A percentile compares a stretch with the other conserved stretches of the same genome.
Conservation (phyloP, 2,329 filamentous ascomycete species). For the Exophiala spinifera region DNA sequence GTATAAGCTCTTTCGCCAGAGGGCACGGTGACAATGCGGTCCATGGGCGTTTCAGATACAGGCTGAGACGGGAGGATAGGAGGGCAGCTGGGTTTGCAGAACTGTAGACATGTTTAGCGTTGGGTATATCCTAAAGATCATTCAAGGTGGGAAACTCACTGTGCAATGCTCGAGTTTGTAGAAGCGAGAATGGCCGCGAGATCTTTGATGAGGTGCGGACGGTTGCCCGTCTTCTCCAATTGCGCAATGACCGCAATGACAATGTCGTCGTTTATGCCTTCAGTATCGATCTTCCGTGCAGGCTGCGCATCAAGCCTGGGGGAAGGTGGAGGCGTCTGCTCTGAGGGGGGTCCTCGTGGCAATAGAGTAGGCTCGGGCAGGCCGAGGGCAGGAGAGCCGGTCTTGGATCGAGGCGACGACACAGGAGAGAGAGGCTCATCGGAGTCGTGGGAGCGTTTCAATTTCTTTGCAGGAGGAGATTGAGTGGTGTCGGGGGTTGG, state of each 20-base stretch:
- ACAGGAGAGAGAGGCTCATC: slow-evolving; percentile 32
- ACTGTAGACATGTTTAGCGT: slow-evolving; percentile 52
- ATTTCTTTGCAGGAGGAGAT: slow-evolving; percentile 61
- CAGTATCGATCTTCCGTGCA: slow-evolving; percentile 65
- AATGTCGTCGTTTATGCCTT: slow-evolving; percentile 89
- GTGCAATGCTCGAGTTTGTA: slow-evolving; percentile 78
- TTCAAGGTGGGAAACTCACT: slow-evolving; percentile 60
- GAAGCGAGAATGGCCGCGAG: slow-evolving; percentile 75
- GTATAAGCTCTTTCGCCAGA: slow-evolving; percentile 86
- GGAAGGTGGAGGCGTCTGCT: slow-evolving; percentile 78
- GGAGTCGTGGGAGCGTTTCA: slow-evolving; percentile 71
- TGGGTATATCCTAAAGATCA: not conserved
- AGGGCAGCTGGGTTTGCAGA: slow-evolving; percentile 94
- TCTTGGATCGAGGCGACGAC: slow-evolving; percentile 34
- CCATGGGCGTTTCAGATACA: slow-evolving; percentile 87
- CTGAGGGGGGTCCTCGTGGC: slow-evolving; percentile 34
- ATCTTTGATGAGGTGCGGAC: slow-evolving; percentile 92
- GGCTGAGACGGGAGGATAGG: slow-evolving; percentile 84
- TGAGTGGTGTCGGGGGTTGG: slow-evolving; percentile 54
- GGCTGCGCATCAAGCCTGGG: slow-evolving; percentile 47
- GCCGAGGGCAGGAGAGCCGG: slow-evolving; percentile 43
- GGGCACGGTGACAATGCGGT: slow-evolving; percentile 76
- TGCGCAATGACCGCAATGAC: slow-evolving; percentile 87
- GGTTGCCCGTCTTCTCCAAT: slow-evolving; percentile 83
- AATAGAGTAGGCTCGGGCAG: slow-evolving; percentile 35